A percentile compares a stretch with the other conserved stretches of the same genome.
These are phyloP conservation scores for Aspergillus unguis DNA, from an alignment of 2,329 filamentous ascomycete genomes.

Conservation along the genomic window DNA sequence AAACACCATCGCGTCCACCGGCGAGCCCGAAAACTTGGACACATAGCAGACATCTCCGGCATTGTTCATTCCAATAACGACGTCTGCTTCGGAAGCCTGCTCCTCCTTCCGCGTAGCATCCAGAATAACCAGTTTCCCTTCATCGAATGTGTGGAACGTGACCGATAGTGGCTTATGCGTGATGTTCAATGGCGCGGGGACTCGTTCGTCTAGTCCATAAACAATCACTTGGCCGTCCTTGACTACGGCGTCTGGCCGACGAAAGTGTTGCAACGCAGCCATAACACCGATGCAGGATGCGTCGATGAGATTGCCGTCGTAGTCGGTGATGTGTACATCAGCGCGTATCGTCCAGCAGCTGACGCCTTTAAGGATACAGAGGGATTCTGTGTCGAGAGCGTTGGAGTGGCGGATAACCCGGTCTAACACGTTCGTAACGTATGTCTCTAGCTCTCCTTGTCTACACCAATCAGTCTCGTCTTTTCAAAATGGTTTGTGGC, in stretches of 20 bases:
- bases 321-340: slow-evolving; percentile 85
- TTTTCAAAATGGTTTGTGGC: background rate
- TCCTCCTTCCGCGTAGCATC: slow-evolving; percentile 50
- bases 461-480: slow-evolving; percentile 37
- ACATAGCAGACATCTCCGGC: slow-evolving; percentile 89
- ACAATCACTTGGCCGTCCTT: slow-evolving; percentile 81
- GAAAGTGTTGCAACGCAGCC: slow-evolving; percentile 84
- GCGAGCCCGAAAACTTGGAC: slow-evolving; percentile 80
- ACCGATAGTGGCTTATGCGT: slow-evolving; percentile 89
- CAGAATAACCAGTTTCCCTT: slow-evolving; percentile 42
- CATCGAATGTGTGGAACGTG: slow-evolving; percentile 76
- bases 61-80: slow-evolving; percentile 78
- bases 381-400: slow-evolving; percentile 89
- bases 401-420: slow-evolving; percentile 90
- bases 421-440: slow-evolving; percentile 84
- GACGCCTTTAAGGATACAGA: slow-evolving; percentile 85
- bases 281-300: slow-evolving; percentile 82
- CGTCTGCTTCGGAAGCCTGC: slow-evolving; percentile 61
- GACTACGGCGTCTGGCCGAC: slow-evolving; percentile 82
- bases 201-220: slow-evolving; percentile 78
- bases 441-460: slow-evolving; percentile 76
- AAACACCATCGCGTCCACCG: slow-evolving; percentile 74
- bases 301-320: slow-evolving; percentile 88
- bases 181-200: slow-evolving; percentile 85
- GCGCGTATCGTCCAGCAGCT: slow-evolving; percentile 91